Evolutionary conservation across 805 yeast genomes (phyloP).

Genomic region (Ogataea ganodermae): DNA sequence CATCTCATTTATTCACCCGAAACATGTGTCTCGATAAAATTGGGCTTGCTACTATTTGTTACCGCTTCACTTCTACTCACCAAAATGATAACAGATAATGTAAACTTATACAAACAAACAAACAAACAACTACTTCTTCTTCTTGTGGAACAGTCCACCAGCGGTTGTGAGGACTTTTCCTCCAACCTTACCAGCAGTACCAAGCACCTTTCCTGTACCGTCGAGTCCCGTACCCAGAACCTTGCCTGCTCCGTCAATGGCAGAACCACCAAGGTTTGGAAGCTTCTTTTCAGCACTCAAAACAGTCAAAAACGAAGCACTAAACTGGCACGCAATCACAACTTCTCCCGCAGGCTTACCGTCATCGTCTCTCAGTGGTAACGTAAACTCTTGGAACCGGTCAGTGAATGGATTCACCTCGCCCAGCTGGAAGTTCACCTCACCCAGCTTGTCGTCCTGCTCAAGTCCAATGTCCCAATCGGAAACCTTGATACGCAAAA

Average conservation of each 20-base stretch:
- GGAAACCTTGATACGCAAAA: conserved; percentile 55
- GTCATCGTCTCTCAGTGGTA: conserved; percentile 51
- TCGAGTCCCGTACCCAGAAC: conserved; percentile 44
- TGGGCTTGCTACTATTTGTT: background rate
- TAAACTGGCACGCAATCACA: conserved; percentile 59
- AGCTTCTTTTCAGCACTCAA: conserved; percentile 43
- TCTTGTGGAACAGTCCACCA: conserved; percentile 33
- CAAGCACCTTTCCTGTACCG: conserved; percentile 43
- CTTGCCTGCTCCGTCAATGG: conserved; percentile 50
- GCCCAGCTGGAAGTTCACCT: conserved; percentile 55
- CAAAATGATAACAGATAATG: no score
- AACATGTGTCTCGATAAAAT: background rate
- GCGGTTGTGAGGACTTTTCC: conserved; percentile 55
- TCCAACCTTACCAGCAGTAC: conserved; percentile 57
- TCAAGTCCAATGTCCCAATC: conserved; percentile 97
- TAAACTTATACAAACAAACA: background rate
- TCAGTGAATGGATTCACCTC: conserved; percentile 59
- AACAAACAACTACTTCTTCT: conserved; percentile 17
- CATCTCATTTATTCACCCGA: background rate
- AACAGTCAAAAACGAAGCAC: conserved; percentile 62
- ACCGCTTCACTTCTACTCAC: background rate
- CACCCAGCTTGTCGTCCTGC: conserved; percentile 80
- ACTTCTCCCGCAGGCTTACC: conserved; percentile 65
- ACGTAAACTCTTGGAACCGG: conserved; percentile 48
- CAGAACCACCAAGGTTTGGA: conserved; percentile 38